Evolutionary conservation across 768 basidiomycete species (phyloP).

Genomic region (Hortiboletus campestris): DNA sequence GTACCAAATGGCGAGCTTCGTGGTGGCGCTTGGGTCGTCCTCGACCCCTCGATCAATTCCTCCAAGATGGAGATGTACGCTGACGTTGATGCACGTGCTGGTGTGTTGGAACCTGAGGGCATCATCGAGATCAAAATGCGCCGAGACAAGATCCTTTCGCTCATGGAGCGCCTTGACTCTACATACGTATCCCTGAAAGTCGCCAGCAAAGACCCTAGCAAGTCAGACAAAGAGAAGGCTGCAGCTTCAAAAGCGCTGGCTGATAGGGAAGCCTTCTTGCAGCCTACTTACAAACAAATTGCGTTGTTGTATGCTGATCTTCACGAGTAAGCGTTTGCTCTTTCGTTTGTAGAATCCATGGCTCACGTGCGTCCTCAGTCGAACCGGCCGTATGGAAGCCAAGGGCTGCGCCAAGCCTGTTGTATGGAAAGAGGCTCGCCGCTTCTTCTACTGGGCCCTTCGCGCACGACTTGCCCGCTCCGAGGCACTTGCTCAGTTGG

Average conservation of each 20-base stretch:
- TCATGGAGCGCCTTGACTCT: slow-evolving; percentile 93
- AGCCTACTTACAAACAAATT: slow-evolving; percentile 91
- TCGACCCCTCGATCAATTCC: slow-evolving; percentile 96
- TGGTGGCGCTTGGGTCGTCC: slow-evolving; percentile 98
- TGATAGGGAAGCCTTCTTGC: slow-evolving; percentile 73
- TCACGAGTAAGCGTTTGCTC: slow-evolving; percentile 69
- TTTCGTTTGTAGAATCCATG: background rate
- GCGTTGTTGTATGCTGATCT: slow-evolving; percentile 94
- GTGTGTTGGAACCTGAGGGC: slow-evolving; percentile 96
- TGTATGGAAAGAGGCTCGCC: slow-evolving; percentile 85
- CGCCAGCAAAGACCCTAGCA: slow-evolving; percentile 71
- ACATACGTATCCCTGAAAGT: slow-evolving; percentile 79
- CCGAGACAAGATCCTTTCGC: slow-evolving; percentile 81
- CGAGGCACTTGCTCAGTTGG: slow-evolving; percentile 57
- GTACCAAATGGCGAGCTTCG: slow-evolving; percentile 98
- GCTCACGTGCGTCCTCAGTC: slow-evolving; percentile 46
- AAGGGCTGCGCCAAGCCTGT: slow-evolving; percentile 89
- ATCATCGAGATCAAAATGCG: slow-evolving; percentile 98
- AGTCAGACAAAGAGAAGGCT: slow-evolving; percentile 72
- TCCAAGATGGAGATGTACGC: slow-evolving; percentile 99
- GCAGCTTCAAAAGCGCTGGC: slow-evolving; percentile 66
- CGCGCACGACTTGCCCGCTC: slow-evolving; percentile 79
- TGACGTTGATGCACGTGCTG: slow-evolving; percentile 92
- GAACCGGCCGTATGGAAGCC: slow-evolving; percentile 94
- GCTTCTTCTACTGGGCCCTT: slow-evolving; percentile 92